phyloP scores from a whole-genome alignment of 2,329 filamentous ascomycete species.

The Pyrenochaeta sp. region DNA sequence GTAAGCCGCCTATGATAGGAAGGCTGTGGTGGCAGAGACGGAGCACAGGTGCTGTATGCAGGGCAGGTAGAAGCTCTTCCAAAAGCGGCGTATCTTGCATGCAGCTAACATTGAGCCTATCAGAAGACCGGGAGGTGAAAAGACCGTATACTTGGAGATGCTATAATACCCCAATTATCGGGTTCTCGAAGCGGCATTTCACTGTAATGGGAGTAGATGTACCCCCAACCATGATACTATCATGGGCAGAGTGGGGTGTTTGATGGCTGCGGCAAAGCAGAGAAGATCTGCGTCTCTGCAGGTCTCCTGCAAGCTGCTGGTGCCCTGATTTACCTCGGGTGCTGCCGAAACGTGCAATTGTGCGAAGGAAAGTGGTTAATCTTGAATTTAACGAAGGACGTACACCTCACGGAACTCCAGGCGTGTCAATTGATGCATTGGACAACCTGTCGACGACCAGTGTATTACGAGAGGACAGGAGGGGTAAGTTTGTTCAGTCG shows the following conservation, averaged over 20 bases:
- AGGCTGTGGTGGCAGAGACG: not conserved
- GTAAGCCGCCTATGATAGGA: constrained; percentile 14
- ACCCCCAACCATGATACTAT: no score
- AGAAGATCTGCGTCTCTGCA: not conserved
- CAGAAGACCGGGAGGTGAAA: not conserved
- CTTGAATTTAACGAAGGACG: no score
- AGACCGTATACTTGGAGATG: not conserved
- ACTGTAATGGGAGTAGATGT: no score
- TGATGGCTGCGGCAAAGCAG: not conserved
- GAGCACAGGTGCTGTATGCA: constrained; percentile 8
- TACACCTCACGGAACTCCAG: no score
- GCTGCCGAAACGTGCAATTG: not conserved
- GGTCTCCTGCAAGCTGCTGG: constrained; percentile 2
- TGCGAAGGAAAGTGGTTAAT: not conserved
- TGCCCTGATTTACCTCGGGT: constrained; percentile 6
- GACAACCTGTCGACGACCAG: no score
- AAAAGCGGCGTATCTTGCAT: constrained; percentile 4
- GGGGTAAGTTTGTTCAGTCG: not conserved
- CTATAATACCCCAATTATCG: not conserved
- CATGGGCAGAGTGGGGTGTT: constrained; percentile 13
- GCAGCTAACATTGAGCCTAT: not conserved
- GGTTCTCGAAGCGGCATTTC: no score
- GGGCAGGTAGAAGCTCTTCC: constrained; percentile 6
- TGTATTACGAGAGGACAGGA: no score
- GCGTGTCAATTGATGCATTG: no score